Base-by-base conservation (phyloP, 352 stramenopile species). In the Phytopythium aichiense region DNA sequence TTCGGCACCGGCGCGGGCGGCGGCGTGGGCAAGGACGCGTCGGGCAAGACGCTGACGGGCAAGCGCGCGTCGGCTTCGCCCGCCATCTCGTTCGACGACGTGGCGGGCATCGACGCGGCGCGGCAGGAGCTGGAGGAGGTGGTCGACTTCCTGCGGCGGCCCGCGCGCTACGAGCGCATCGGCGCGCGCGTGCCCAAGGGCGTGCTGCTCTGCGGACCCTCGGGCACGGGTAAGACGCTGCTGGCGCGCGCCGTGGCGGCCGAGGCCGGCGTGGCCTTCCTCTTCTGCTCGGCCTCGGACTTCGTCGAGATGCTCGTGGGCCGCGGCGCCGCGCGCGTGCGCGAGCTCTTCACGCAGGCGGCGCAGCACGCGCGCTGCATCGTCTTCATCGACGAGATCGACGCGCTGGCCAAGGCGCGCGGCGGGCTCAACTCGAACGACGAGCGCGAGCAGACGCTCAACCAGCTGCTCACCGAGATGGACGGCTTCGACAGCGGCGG, bases 341-440 rank as follows among this genome's bases (percentile, higher is more conserved):
- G 95, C 60, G 89, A 97, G 56, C 78, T 98, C 30, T 99, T 98
- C 73, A 93, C 78, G 25, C 89, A 98, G 71, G 95, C 94, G 4
- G 90, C 93, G 66, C 95, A 98, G 79, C 74, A 98, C 84, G 66
- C 91, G 33, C 95, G 95, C 30, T 99, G 95, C 66, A 98, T 99
- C 66, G 97, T 99, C 67, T 99, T 99, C 71, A 98, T 99, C 66
- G 96, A 99, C 73, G 96, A 99, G 64, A 97, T 99, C 67, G 96
- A 99, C 81, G 94, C 96, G 25, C 77, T 99, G 16, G 85, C 86
- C 25, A 93, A 93, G 55, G 84, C 84, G 0, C 77, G 90, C n/a
- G 87, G 88, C 12, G 89, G 89, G 1, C 69, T 96, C 43, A 94
- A 93, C 67, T 91, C 84, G 46, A 98, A 98, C 68, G 95, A 98